Conservation (phyloP, 148 eudicot genomes). For the Rhododendron vialii region DNA sequence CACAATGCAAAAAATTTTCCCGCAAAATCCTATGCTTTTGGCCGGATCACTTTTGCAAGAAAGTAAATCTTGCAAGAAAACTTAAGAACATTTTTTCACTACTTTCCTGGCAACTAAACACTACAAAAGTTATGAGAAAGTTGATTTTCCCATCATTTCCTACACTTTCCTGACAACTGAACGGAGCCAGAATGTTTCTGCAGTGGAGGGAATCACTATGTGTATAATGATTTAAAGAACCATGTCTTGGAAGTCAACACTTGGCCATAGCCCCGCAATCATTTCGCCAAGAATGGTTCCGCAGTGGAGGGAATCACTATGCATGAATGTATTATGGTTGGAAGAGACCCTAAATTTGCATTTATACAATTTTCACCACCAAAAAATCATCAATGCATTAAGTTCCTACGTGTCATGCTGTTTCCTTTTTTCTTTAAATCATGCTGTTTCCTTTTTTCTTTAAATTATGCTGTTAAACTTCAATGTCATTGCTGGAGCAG, state of each 20-base stretch:
- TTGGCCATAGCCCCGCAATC: background rate
- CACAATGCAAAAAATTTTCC: no score
- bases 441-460: background rate
- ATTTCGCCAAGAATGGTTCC: background rate
- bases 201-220: background rate
- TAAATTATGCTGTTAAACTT: background rate
- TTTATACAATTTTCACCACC: background rate
- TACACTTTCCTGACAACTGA: no score
- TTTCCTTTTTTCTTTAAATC: background rate
- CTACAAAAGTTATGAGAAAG: no score
- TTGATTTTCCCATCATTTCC: no score
- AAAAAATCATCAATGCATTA: background rate
- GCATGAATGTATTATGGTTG: background rate
- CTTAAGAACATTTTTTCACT: no score
- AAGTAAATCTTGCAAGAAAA: no score
- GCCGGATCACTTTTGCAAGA: no score
- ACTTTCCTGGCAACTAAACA: no score
- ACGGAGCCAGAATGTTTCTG: background rate
- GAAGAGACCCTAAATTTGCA: background rate
- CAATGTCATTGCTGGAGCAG: slow-evolving; percentile 35
- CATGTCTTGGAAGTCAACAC: background rate
- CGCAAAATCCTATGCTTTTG: no score
- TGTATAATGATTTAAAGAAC: background rate
- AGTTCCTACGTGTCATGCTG: background rate
- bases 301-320: background rate